A percentile compares a stretch with the other conserved stretches of the same genome.
Evolutionary conservation across 306 rosid species (phyloP).

Genomic region (Cucumis melo): DNA sequence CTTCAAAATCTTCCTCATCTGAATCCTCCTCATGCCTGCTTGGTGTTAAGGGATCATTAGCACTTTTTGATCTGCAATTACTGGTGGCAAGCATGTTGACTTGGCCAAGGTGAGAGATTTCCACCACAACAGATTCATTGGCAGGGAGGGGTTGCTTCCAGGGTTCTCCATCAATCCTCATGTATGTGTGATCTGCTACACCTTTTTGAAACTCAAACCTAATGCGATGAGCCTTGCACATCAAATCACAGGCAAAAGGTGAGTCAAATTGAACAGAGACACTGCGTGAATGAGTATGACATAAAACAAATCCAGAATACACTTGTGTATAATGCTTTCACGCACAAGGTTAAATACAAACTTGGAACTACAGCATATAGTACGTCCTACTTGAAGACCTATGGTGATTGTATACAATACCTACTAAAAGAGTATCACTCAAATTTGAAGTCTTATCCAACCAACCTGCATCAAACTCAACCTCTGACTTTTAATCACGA

Average conservation of each 20-base stretch:
- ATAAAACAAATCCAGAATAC: background rate
- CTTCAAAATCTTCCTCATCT: conserved; percentile 38
- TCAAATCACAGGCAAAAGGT: conserved; percentile 1
- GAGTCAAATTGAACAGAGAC: background rate
- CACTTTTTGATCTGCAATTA: conserved; percentile 41
- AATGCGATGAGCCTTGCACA: conserved; percentile 53
- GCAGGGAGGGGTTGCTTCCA: conserved; percentile 94
- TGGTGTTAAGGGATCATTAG: conserved; percentile 30
- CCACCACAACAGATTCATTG: conserved; percentile 67
- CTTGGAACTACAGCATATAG: background rate
- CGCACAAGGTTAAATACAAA: background rate
- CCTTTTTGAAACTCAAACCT: conserved; percentile 71
- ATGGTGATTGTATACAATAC: background rate
- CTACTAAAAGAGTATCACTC: background rate
- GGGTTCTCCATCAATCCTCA: conserved; percentile 95
- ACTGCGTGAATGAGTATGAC: background rate
- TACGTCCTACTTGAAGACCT: background rate
- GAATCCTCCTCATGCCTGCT: conserved; percentile 22
- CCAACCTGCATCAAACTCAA: background rate
- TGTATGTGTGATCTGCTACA: conserved; percentile 55
- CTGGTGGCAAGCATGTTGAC: conserved; percentile 79
- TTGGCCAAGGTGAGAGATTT: conserved; percentile 86
- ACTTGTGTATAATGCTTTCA: background rate
- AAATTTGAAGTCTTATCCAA: background rate
- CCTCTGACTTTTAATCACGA: background rate